phyloP scores from a whole-genome alignment of 2,329 filamentous ascomycete species.

The Fusarium sp. region DNA sequence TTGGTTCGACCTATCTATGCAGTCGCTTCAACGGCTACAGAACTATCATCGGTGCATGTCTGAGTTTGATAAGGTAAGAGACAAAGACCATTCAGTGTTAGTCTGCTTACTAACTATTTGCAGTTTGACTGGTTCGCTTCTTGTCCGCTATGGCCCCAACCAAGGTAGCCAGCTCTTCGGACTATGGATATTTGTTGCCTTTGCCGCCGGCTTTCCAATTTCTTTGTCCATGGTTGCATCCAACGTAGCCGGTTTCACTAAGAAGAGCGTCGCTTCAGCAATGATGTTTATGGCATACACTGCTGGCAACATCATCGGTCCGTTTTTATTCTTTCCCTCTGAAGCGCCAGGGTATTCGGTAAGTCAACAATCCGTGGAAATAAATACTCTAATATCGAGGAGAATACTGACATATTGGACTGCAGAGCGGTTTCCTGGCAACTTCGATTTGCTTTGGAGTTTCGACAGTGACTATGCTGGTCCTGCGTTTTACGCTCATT shows the following conservation, averaged over 20 bases:
- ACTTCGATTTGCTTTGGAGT: conserved; percentile 42
- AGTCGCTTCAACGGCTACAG: conserved; percentile 40
- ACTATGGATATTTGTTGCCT: conserved; percentile 38
- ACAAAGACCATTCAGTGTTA: rapidly evolving
- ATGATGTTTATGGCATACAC: conserved; percentile 48
- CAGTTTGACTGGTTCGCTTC: conserved; percentile 38
- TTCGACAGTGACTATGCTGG: conserved; percentile 32
- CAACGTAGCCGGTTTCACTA: conserved; percentile 44
- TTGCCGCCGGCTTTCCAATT: conserved; percentile 43
- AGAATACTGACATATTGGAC: background rate
- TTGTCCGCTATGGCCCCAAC: conserved; percentile 39
- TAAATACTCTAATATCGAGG: rapidly evolving
- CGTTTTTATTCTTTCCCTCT: conserved; percentile 41
- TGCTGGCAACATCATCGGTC: conserved; percentile 39
- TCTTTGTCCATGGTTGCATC: conserved; percentile 41
- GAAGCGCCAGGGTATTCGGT: conserved; percentile 43
- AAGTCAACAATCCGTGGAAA: background rate
- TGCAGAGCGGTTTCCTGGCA: conserved; percentile 42
- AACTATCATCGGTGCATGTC: conserved; percentile 35
- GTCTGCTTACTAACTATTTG: background rate
- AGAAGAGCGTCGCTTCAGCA: conserved; percentile 42
- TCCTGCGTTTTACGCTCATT: conserved; percentile 29
- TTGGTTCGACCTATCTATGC: conserved; percentile 37
- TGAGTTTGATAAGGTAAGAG: conserved; percentile 40
- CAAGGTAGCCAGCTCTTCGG: conserved; percentile 38